Percentiles rank a stretch among this genome's conserved stretches.
Conservation (phyloP, 164 flowering plant genomes). For the Aristolochia contorta region DNA sequence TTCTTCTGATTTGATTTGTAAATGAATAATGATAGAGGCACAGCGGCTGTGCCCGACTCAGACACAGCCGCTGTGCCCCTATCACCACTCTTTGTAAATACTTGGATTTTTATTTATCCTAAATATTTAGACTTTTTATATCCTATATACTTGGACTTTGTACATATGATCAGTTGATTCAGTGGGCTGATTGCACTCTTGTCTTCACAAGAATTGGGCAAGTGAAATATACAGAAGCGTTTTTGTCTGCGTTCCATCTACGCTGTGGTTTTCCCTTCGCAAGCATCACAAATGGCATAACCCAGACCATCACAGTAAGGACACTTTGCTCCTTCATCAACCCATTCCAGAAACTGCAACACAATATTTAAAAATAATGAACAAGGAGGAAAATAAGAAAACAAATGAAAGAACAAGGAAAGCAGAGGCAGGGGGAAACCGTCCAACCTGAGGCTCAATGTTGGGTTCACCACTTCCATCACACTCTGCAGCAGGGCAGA, state of each 20-base stretch:
- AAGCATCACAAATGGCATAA: slow-evolving; percentile 54
- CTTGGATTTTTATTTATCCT: too few species aligned
- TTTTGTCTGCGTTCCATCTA: not conserved
- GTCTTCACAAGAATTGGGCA: too few species aligned
- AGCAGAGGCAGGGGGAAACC: not conserved
- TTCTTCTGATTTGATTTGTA: too few species aligned
- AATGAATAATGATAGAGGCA: too few species aligned
- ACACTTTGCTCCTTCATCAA: slow-evolving; percentile 66
- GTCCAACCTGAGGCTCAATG: slow-evolving; percentile 68
- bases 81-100: too few species aligned
- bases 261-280: slow-evolving; percentile 34
- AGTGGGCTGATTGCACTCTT: too few species aligned
- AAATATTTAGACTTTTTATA: too few species aligned
- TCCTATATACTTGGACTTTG: too few species aligned
- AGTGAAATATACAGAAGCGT: not conserved
- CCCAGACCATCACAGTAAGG: slow-evolving; percentile 92
- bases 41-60: too few species aligned
- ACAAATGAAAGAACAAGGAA: not conserved
- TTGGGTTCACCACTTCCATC: slow-evolving; percentile 95
- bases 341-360: slow-evolving; percentile 90
- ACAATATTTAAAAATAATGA: not conserved
- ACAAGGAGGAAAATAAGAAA: not conserved
- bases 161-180: too few species aligned
- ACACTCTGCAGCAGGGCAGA: slow-evolving; percentile 52
- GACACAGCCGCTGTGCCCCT: too few species aligned